Base-by-base conservation (phyloP, 768 basidiomycete genomes). In the Agaricus sinodeliciosus region DNA sequence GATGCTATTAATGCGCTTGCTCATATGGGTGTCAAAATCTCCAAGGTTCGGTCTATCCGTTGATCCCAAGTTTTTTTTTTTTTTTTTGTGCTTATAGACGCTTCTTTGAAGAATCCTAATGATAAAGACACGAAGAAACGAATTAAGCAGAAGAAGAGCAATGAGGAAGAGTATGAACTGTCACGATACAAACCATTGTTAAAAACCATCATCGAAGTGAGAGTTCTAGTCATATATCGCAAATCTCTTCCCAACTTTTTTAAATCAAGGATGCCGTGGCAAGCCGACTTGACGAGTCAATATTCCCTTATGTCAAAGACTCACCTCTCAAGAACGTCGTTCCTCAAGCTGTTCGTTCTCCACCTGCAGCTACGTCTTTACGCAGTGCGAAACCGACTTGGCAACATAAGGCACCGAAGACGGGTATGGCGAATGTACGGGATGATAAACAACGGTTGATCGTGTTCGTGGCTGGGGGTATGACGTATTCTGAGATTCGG, bases 91-190 rank as follows among this genome's bases (percentile, higher is more conserved):
- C 15, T 27, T n/a, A 31, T 45, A 19, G 1, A 31, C 7, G 3
- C 7, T 31, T 5, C 28, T 28, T 25, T 0, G 0, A 57, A 95
- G 92, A 77, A 78, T 4, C 78, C 87, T 1, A 74, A 74, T 7
- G 92, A 95, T 60, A 81, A 83, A 48, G 90, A 94, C 62, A 81
- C 72, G 27, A 88, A 83, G 74, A 89, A 85, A 68, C 85, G 81
- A 57, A 72, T 92, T 51, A 94, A 90, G 72, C 85, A 86, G 62
- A 91, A 87, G 65, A 65, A 73, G 25, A 73, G 56, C 18, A 74
- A 62, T n/a, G 92, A 91, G n/a, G 94, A 95, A 55, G 94, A 96
- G 61, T 99, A 98, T 63, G 95, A 97, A 58, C 79, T 99, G 28
- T 98, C 95, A 15, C 80, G 96, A 54, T 99, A 82, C 70, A 93